Evolutionary conservation across 305 asterid genomes (phyloP), one percentile per base, ranked within the genome.

Genomic region (Plantago coronopus): DNA sequence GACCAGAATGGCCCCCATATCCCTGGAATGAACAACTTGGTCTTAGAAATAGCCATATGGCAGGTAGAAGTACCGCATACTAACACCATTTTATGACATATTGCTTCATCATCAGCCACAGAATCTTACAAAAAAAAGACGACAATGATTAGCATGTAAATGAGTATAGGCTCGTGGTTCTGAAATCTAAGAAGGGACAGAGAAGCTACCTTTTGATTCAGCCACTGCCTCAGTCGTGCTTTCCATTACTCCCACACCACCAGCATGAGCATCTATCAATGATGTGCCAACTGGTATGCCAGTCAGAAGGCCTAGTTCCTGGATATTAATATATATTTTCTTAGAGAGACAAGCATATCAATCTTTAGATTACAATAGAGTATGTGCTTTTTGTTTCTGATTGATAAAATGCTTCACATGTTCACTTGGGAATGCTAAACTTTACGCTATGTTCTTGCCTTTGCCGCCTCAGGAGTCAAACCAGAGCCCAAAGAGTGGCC

Each of bases 1-100:
- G 97, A 93, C 99, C 99, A 93, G 79, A 83, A 93, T 45, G 99
- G 99, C 61, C 99, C 99, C 97, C 99, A 93, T 31, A 93, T 91
- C 59, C 99, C 99, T 21, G 99, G 99, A 71, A 89, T 85, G 82
- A 93, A 89, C 78, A 93, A 67, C 71, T 89, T 93, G 72, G 69
- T 69, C 74, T 61, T 78, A 48, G 99, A 87, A 56, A 93, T 76
- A 75, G 90, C 91, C 99, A 93, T 83, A 73, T 93, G 99, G 74
- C 99, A 93, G 50, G 97, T 93, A 47, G 97, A 93, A 72, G 99
- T 93, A 76, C 99, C 99, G 66, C 97, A 93, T 12, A 93, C 99
- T 69, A 93, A 82, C 62, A 93, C 99, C 97, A 93, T 76, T 69
- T 95, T 83, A 71, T 63, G 87, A 62, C 94, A 78, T 81, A 93